Evolutionary conservation across 1,284 basidiomycete species (phyloP).

Genomic region (Ceratobasidium sp.): DNA sequence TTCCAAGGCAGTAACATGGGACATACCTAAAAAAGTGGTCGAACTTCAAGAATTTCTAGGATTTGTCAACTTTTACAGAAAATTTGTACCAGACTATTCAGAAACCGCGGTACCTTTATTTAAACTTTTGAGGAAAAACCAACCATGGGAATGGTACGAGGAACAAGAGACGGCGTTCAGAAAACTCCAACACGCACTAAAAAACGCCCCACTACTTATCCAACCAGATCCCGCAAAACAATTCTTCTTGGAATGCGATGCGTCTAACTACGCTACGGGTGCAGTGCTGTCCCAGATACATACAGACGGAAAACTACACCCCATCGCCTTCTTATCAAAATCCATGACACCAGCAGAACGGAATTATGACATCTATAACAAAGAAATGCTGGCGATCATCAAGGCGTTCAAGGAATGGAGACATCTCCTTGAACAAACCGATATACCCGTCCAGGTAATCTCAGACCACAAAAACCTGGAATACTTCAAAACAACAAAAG

Average conservation of each 20-base stretch:
- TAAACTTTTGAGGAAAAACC: constrained; percentile 45
- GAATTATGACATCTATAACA: constrained; percentile 39
- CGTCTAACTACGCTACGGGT: constrained; percentile 31
- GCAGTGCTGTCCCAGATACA: constrained; percentile 44
- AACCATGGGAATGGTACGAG: constrained; percentile 44
- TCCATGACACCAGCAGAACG: no score
- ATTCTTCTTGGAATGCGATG: constrained; percentile 35
- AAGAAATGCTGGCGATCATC: constrained; percentile 36
- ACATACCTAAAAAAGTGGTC: constrained; percentile 51
- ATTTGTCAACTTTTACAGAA: constrained; percentile 52
- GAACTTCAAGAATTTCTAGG: constrained; percentile 54
- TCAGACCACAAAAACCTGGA: constrained; percentile 16
- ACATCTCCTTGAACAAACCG: constrained; percentile 31
- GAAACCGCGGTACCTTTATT: constrained; percentile 49
- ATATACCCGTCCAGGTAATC: no score
- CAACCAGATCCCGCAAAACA: constrained; percentile 21
- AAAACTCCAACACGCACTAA: constrained; percentile 46
- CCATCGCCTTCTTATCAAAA: no score
- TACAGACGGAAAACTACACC: no score
- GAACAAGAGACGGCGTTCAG: constrained; percentile 48
- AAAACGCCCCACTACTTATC: constrained; percentile 1
- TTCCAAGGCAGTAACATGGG: constrained; percentile 56
- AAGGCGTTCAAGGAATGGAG: constrained; percentile 28
- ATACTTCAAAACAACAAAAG: not conserved
- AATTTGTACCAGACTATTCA: constrained; percentile 51